A percentile compares a stretch with the other conserved stretches of the same genome.
Evolutionary conservation across 805 yeast genomes (phyloP).

Genomic region (Candida germanica): DNA sequence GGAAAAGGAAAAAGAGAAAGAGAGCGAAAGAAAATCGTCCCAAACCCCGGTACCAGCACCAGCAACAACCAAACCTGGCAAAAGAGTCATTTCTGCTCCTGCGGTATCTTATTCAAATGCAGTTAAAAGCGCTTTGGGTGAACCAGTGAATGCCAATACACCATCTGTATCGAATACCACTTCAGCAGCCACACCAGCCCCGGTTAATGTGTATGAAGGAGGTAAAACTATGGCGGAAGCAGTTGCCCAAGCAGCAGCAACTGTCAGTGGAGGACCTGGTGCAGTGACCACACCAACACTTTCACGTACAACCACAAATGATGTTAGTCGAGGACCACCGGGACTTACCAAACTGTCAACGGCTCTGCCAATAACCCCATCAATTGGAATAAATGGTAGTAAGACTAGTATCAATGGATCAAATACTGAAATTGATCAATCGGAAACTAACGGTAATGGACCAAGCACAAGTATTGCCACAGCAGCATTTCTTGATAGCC

Average conservation of each 20-base stretch:
- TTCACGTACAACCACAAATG: constrained; percentile 4
- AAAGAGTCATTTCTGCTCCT: neutral
- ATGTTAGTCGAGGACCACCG: constrained; percentile 12
- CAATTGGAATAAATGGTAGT: neutral
- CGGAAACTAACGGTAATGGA: constrained; percentile 5
- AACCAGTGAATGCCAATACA: neutral
- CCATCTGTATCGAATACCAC: constrained; percentile 1
- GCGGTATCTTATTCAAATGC: constrained; percentile 10
- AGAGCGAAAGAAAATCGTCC: constrained; percentile 3
- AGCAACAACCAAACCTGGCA: constrained; percentile 7
- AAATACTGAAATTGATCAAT: too few relatives aligned
- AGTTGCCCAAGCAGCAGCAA: constrained; percentile 20
- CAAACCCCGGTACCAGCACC: constrained; percentile 9
- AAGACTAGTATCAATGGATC: too few relatives aligned
- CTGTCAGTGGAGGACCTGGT: constrained; percentile 16
- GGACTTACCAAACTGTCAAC: constrained; percentile 23
- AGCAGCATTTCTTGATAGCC: constrained; percentile 13
- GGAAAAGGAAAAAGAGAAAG: constrained; percentile 6
- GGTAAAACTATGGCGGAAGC: constrained; percentile 15
- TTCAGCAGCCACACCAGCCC: constrained; percentile 1
- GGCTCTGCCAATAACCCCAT: constrained; percentile 21
- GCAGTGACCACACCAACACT: constrained; percentile 7
- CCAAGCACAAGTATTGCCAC: constrained; percentile 9
- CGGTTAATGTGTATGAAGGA: constrained; percentile 8
- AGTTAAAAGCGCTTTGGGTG: constrained; percentile 9